Conservation (phyloP, 352 stramenopile genomes). For the Phytophthora pisi region DNA sequence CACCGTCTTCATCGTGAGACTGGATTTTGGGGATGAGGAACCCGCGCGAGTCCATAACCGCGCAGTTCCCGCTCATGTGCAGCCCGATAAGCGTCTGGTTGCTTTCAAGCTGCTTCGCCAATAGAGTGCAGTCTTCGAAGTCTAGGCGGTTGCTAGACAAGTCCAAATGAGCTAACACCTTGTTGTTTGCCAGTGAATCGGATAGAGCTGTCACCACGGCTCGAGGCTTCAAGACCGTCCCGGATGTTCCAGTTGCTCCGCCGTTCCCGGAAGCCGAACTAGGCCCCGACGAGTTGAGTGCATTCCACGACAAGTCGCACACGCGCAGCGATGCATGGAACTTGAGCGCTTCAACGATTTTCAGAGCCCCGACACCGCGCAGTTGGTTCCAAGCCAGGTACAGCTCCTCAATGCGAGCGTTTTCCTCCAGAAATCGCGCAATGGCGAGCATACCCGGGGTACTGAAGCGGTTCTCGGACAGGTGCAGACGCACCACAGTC, state of each 20-base stretch:
- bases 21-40: slow-evolving; percentile 66
- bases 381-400: slow-evolving; percentile 83
- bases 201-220: slow-evolving; percentile 61
- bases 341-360: slow-evolving; percentile 74
- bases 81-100: slow-evolving; percentile 80
- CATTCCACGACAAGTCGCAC: slow-evolving; percentile 81
- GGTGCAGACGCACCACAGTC: slow-evolving; percentile 60
- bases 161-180: slow-evolving; percentile 71
- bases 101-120: slow-evolving; percentile 64
- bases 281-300: slow-evolving; percentile 49
- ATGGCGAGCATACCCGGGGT: slow-evolving; percentile 64
- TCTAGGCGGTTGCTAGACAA: slow-evolving; percentile 78
- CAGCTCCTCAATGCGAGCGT: slow-evolving; percentile 76
- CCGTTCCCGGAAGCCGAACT: slow-evolving; percentile 8
- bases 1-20: slow-evolving; percentile 33
- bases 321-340: slow-evolving; percentile 75
- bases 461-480: slow-evolving; percentile 80
- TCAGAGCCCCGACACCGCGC: slow-evolving; percentile 67
- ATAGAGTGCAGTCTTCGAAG: slow-evolving; percentile 57
- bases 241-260: neutral
- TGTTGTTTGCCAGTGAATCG: slow-evolving; percentile 78
- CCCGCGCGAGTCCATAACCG: slow-evolving; percentile 62
- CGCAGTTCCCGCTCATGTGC: slow-evolving; percentile 82
- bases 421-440: slow-evolving; percentile 76
- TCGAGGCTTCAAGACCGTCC: slow-evolving; percentile 37